phyloP scores from a whole-genome alignment of 176 grass and related monocot genomes.

The Aegilops bicornis region DNA sequence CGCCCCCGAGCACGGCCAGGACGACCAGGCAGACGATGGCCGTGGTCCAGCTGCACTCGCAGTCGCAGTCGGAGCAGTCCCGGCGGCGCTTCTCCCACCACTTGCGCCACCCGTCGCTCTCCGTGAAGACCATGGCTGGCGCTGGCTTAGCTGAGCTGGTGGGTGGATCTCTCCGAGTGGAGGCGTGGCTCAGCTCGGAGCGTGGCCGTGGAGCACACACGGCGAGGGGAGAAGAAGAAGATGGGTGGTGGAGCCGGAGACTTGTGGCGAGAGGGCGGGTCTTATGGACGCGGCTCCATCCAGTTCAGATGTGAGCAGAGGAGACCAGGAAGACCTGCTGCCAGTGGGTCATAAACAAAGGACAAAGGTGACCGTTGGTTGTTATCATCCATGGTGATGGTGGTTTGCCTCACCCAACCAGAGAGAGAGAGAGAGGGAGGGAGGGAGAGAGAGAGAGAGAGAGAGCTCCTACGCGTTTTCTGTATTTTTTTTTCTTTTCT shows the following conservation, averaged over 20 bases:
- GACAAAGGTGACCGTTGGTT: neutral
- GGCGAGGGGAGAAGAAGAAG: neutral
- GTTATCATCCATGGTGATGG: neutral
- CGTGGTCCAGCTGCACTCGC: neutral
- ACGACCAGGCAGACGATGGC: neutral
- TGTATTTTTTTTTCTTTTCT: neutral
- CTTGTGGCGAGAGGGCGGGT: neutral
- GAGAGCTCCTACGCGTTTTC: neutral
- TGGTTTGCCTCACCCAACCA: no score
- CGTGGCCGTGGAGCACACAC: neutral
- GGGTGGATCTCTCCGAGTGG: neutral
- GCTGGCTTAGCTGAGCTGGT: neutral
- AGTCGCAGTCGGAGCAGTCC: neutral
- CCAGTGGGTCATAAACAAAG: neutral
- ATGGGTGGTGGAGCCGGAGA: neutral
- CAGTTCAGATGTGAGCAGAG: neutral
- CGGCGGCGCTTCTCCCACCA: neutral
- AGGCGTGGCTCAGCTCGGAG: no score
- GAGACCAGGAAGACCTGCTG: neutral
- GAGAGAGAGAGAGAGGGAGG: no score
- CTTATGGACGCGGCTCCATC: no score
- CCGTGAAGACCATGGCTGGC: neutral
- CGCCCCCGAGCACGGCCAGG: neutral
- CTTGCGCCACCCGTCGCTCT: neutral
- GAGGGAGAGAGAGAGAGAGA: no score